These are phyloP conservation scores for Phaeolepiota aurea DNA, from an alignment of 768 basidiomycete genomes.

Conservation along the genomic window DNA sequence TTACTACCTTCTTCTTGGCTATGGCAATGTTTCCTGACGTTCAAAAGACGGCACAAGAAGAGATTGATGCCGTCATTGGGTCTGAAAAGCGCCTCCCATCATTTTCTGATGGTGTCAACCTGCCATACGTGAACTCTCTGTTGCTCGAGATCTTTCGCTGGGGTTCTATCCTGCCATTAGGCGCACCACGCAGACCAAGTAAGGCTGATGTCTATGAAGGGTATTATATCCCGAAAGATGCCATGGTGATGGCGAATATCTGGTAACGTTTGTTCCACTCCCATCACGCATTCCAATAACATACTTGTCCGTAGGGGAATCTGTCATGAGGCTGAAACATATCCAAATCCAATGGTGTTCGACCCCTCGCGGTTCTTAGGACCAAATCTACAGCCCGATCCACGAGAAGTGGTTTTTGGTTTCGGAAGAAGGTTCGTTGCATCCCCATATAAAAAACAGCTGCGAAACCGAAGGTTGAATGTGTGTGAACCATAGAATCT, in stretches of 20 bases:
- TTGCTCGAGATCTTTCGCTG: not conserved
- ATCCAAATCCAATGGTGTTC: conserved; percentile 28
- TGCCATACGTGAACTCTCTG: not conserved
- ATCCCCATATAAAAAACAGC: too few relatives aligned
- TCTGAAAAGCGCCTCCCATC: not conserved
- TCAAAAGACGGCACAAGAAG: not conserved
- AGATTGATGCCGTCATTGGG: not conserved
- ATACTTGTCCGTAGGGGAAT: too few relatives aligned
- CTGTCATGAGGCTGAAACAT: conserved; percentile 21
- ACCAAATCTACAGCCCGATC: conserved; percentile 25
- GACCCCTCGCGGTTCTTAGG: conserved; percentile 38
- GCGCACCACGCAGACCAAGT: not conserved
- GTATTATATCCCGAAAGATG: not conserved
- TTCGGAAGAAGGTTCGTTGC: conserved; percentile 35
- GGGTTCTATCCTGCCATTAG: not conserved
- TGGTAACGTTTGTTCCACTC: too few relatives aligned
- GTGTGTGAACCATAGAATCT: too few relatives aligned
- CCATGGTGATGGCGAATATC: not conserved
- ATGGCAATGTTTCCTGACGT: not conserved
- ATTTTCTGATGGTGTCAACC: not conserved
- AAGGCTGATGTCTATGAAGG: not conserved
- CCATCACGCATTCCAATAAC: too few relatives aligned
- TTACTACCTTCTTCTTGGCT: not conserved
- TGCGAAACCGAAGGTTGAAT: too few relatives aligned
- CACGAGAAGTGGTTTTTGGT: conserved; percentile 27